Evolutionary conservation across 176 grass and related monocot genomes (phyloP).

Genomic region (Hyparrhenia diplandra): DNA sequence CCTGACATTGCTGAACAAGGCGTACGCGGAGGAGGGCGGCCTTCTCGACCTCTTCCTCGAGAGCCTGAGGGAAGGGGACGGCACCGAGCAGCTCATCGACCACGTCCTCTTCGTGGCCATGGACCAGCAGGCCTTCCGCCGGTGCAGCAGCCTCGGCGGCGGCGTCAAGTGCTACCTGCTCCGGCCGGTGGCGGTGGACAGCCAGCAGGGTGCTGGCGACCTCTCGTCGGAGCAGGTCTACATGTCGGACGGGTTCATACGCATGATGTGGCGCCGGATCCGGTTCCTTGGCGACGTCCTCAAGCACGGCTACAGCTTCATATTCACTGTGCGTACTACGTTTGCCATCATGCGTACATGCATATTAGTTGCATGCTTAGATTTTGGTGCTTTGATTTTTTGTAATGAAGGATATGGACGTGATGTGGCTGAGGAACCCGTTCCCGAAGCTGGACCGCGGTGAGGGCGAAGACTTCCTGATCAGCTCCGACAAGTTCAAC

Average conservation of each 20-base stretch:
- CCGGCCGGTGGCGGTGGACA: neutral
- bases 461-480: slow-evolving; percentile 35
- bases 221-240: slow-evolving; percentile 70
- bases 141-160: slow-evolving; percentile 32
- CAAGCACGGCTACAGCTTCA: slow-evolving; percentile 56
- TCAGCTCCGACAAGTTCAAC: slow-evolving; percentile 47
- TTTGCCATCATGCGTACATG: neutral
- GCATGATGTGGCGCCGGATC: slow-evolving; percentile 77
- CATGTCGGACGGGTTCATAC: slow-evolving; percentile 76
- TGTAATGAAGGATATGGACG: slow-evolving; percentile 35
- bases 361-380: neutral
- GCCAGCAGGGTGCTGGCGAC: neutral
- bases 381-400: neutral
- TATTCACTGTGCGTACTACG: slow-evolving; percentile 49
- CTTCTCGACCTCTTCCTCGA: slow-evolving; percentile 67
- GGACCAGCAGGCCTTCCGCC: slow-evolving; percentile 42
- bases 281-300: slow-evolving; percentile 64
- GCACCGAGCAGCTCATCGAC: slow-evolving; percentile 41
- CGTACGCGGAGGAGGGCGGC: slow-evolving; percentile 54
- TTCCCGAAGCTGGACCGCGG: slow-evolving; percentile 34
- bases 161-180: slow-evolving; percentile 48
- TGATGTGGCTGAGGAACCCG: slow-evolving; percentile 55
- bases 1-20: slow-evolving; percentile 57
- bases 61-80: slow-evolving; percentile 52
- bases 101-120: slow-evolving; percentile 66